Base-by-base conservation (phyloP, 1,284 basidiomycete species). In the Paramarasmius palmivorus region DNA sequence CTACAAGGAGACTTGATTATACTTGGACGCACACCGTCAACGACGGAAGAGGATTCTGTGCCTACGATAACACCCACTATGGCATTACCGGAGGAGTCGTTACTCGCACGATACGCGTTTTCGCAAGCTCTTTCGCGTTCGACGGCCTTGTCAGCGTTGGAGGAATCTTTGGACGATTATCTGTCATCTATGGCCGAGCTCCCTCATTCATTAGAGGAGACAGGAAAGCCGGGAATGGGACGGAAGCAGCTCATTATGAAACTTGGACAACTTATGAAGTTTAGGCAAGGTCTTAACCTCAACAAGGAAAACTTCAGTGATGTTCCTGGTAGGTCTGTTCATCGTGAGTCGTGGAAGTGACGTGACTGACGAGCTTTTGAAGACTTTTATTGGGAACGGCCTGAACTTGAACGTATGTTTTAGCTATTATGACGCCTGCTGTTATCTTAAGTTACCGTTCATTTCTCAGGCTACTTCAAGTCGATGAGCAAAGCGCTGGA, bases 361-460 rank as follows among this genome's bases (percentile, higher is more conserved):
- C n/a, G n/a, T n/a, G n/a, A n/a, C n/a, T n/a, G n/a, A n/a, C n/a
- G n/a, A n/a, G n/a, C n/a, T n/a, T n/a, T n/a, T n/a, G n/a, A n/a
- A 0, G 88, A 94, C 70, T 87, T 95, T 54, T 96, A 95, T 68
- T 95, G 93, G 93, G 82, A 87, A 22, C 92, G 95, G 66, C 92
- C 93, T 1, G 89, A 88, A 59, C 77, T 96, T 2, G 93, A 95
- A 75, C 77, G 90, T 88, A 59, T 42, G 81, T 61, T 4, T 14
- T 38, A 2, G 6, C 29, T 39, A 12, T 35, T 39, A 46, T 20
- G n/a, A 2, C 23, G 8, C 26, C 20, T 6, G 19, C 22, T 10
- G 38, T 38, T 23, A 10, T 52, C 15, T 25, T 26, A 25, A 10
- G 35, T 53, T 40, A 37, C 14, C 6, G 2, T n/a, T 32, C 9